These are phyloP conservation scores for Cryphonectria japonica DNA, from an alignment of 2,329 filamentous ascomycete genomes.

Conservation along the genomic window DNA sequence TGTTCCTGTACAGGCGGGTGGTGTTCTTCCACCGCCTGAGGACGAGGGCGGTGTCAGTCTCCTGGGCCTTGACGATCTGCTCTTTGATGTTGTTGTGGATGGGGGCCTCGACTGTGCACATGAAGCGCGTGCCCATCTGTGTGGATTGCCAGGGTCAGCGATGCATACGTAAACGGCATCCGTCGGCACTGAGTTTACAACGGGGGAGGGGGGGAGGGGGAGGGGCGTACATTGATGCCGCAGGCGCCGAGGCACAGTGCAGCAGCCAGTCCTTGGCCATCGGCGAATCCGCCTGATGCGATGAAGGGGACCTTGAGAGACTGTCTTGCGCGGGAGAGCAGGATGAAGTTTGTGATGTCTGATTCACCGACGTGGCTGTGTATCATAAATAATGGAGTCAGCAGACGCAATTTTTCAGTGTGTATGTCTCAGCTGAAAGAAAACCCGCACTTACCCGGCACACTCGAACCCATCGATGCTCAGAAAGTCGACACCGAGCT, in stretches of 20 bases:
- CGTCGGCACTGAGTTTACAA: too few species aligned
- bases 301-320: slow-evolving; percentile 87
- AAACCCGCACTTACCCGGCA: slow-evolving; percentile 58
- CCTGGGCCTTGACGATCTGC: slow-evolving; percentile 82
- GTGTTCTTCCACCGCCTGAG: slow-evolving; percentile 94
- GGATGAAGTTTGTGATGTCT: slow-evolving; percentile 88
- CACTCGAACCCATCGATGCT: slow-evolving; percentile 98
- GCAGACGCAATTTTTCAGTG: not conserved
- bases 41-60: slow-evolving; percentile 89
- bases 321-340: slow-evolving; percentile 84
- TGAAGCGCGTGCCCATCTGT: slow-evolving; percentile 91
- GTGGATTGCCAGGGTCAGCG: too few species aligned
- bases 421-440: too few species aligned
- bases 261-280: slow-evolving; percentile 90
- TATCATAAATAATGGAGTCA: not conserved
- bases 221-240: slow-evolving; percentile 71
- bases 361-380: slow-evolving; percentile 76
- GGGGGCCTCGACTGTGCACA: slow-evolving; percentile 92
- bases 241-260: slow-evolving; percentile 88
- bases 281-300: slow-evolving; percentile 92
- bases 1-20: slow-evolving; percentile 84
- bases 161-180: not conserved
- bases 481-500: slow-evolving; percentile 94
- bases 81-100: slow-evolving; percentile 95
- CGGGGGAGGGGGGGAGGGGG: not conserved